Conservation (phyloP, 108 stramenopile genomes). For the Cyclotella baltica region DNA sequence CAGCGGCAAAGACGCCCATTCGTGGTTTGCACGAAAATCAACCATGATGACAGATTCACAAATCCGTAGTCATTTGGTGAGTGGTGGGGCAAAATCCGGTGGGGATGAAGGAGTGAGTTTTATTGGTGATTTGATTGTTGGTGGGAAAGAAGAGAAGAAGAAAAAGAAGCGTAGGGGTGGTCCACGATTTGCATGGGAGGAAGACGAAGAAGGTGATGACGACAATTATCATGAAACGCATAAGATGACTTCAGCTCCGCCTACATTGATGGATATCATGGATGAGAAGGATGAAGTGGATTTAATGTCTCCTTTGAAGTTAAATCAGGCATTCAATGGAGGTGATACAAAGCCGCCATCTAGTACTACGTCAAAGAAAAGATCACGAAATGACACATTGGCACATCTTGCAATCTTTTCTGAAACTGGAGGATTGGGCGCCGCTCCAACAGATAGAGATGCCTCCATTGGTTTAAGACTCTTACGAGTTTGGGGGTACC, state of each 20-base stretch:
- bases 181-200: slow-evolving; percentile 47
- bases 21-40: slow-evolving; percentile 50
- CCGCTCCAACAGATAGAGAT: neutral
- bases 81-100: slow-evolving; percentile 20
- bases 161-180: slow-evolving; percentile 15
- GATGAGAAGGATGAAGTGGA: slow-evolving; percentile 48
- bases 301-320: slow-evolving; percentile 25
- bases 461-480: slow-evolving; percentile 63
- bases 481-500: slow-evolving; percentile 71
- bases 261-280: slow-evolving; percentile 47
- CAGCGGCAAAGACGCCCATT: slow-evolving; percentile 6
- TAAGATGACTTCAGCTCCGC: slow-evolving; percentile 23
- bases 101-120: slow-evolving; percentile 14
- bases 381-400: slow-evolving; percentile 36
- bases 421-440: neutral
- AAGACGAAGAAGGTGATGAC: slow-evolving; percentile 1
- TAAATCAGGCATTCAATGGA: slow-evolving; percentile 15
- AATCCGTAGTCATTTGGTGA: slow-evolving; percentile 34
- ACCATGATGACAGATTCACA: slow-evolving; percentile 44
- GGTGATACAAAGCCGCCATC: neutral
- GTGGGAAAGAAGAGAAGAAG: slow-evolving; percentile 14
- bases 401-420: slow-evolving; percentile 39
- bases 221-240: neutral
- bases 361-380: neutral
- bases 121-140: slow-evolving; percentile 47